Evolutionary conservation across 768 basidiomycete genomes (phyloP).

Genomic region (Boletus subparvulus): DNA sequence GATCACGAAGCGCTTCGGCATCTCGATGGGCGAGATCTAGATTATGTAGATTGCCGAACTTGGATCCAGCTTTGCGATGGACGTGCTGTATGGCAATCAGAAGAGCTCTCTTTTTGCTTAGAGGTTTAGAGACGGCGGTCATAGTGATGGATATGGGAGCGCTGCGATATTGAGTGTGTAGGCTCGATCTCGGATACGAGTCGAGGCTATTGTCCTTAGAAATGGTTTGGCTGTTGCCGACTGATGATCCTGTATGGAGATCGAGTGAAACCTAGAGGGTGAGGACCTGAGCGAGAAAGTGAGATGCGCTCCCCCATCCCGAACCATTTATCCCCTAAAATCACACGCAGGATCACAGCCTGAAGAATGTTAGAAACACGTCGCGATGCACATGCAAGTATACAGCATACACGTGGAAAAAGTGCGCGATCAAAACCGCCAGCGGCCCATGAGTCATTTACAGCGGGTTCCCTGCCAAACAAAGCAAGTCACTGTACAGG

Average conservation of each 20-base stretch:
- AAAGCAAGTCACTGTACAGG: not conserved
- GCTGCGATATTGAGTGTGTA: too few relatives aligned
- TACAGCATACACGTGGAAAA: not conserved
- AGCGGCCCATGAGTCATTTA: too few relatives aligned
- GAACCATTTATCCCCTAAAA: too few relatives aligned
- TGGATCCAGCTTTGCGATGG: not conserved
- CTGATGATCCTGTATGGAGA: not conserved
- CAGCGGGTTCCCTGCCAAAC: not conserved
- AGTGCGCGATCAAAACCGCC: not conserved
- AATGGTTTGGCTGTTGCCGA: too few relatives aligned
- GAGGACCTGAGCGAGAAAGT: not conserved
- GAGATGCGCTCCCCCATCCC: not conserved
- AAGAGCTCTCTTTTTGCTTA: conserved; percentile 18
- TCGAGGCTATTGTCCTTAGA: not conserved
- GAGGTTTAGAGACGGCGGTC: not conserved
- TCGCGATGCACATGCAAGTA: not conserved
- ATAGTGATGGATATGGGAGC: not conserved
- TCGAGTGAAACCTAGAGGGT: not conserved
- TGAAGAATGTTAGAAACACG: too few relatives aligned
- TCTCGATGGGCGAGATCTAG: conserved; percentile 25
- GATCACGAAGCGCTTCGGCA: conserved; percentile 6
- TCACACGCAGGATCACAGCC: not conserved
- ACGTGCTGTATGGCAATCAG: conserved; percentile 20
- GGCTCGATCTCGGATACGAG: not conserved
- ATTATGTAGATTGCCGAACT: not conserved